Evolutionary conservation across 495 filamentous ascomycete species (phyloP), one percentile per base, ranked within the genome.

Genomic region (Penicillium paradoxum): DNA sequence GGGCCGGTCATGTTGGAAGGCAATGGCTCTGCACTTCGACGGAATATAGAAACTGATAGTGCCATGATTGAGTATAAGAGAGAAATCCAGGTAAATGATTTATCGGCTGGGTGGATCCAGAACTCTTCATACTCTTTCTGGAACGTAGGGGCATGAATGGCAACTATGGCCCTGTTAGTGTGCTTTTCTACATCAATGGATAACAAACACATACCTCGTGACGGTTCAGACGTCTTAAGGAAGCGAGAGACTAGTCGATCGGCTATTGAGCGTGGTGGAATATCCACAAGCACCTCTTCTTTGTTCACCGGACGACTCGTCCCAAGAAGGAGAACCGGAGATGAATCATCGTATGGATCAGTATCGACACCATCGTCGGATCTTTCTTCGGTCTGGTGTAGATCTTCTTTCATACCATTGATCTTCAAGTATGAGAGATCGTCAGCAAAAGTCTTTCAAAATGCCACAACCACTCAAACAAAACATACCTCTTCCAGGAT

Each of bases 401-500:
- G 40, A 34, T 51, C 64, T 42, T 63, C 53, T 47, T 54, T 69
- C 19, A 71, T 62, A 9, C 62, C 66, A 47, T 72, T 65, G 30
- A 75, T 73, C 73, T 75, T 19, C 63, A 58, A 17, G 41, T 48
- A 51, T 53, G 62, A 54, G 40, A 13, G 13, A 8, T 8, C 6
- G 27, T 49, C 44, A 47, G 45, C 46, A 30, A 14, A 11, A 5
- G 18, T 0, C 18, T 24, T 27, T 10, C 36, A 51, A n/a, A 1
- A 29, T 17, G 2, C 2, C 19, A 38, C 17, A 51, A 21, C 9
- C 19, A 9, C 25, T 1, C 32, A 13, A 37, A 44, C 54, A 45
- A 14, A 37, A 67, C 73, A 27, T 33, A 80, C 77, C 62, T 81
- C 77, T 46, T 77, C 71, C 5, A 78, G 58, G 40, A 81, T 76